Evolutionary conservation across 352 stramenopile genomes (phyloP), one percentile per base, ranked within the genome.

Genomic region (Blastocystis sp.): DNA sequence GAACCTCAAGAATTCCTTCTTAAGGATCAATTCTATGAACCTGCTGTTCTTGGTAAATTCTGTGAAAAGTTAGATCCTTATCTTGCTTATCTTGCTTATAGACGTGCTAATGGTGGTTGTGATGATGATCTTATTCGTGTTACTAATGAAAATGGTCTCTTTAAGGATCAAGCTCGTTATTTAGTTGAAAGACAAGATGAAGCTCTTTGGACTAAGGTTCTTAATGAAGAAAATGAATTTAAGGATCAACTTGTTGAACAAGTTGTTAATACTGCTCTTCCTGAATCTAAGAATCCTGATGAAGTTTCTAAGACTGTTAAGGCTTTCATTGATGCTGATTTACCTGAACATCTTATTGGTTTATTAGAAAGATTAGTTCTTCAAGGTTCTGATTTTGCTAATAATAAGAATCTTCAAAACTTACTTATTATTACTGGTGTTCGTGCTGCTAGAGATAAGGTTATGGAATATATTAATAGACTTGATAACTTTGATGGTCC

Each of bases 11-110:
- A 93, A 58, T 99, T 97, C 74, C 77, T 99, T 71, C 83, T 81
- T 34, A 98, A 96, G 80, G 97, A 99, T 75, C 93, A 95, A 81
- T 99, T 95, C 70, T 99, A 99, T 75, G 88, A 99, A 70, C 91
- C 89, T 18, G 83, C 87, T 62, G 86, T 98, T 37, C 76, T 99
- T 31, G 92, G 92, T 70, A 87, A 93, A 69, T 99, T 94, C 72
- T 98, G 90, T 70, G 92, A 99, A 74, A 94, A 94, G 75, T 79
- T 99, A 36, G 92, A 99, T 73, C 92, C 92, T 5, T 83, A 83
- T 70, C 77, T 99, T 43, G 91, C 91, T n/a, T 97, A 96, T 71
- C 73, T 96, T 39, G 91, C 91, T 1, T 99, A 99, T 80, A 93
- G 93, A 77, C 90, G 91, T 72, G 88, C 86, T 32, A 84, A 84